phyloP scores from a whole-genome alignment of 345 rosid genomes.

The Sapria himalayana region DNA sequence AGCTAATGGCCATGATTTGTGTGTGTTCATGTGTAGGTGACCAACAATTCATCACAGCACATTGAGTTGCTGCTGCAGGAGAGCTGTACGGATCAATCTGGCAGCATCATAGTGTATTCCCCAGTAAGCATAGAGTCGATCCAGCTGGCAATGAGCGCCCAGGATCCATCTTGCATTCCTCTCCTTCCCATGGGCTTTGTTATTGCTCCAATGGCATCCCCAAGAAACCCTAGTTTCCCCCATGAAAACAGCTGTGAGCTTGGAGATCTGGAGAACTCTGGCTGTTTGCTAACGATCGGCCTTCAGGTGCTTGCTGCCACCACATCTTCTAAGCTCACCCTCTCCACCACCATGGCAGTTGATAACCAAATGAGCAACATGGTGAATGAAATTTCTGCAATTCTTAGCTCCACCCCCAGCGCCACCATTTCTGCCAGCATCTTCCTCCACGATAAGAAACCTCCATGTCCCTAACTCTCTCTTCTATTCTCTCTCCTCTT shows the following conservation, averaged over 20 bases:
- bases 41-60: conserved; percentile 68
- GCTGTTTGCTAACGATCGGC: conserved; percentile 63
- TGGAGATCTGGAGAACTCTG: conserved; percentile 8
- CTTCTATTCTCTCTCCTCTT: too few species aligned
- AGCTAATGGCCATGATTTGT: neutral
- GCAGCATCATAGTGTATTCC: conserved; percentile 61
- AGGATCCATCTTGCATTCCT: conserved; percentile 59
- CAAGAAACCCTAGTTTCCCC: conserved; percentile 1
- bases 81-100: conserved; percentile 63
- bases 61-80: conserved; percentile 85
- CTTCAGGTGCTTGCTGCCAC: conserved; percentile 67
- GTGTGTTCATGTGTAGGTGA: conserved; percentile 20
- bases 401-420: conserved; percentile 13
- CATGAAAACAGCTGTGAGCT: neutral
- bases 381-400: conserved; percentile 43
- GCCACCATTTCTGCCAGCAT: neutral
- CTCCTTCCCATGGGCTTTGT: conserved; percentile 65
- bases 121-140: conserved; percentile 49
- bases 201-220: conserved; percentile 27
- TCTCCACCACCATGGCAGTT: conserved; percentile 42
- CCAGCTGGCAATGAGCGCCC: conserved; percentile 60
- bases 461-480: too few species aligned
- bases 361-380: conserved; percentile 50
- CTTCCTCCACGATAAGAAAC: too few species aligned
- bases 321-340: conserved; percentile 48